Percentiles rank a stretch among this genome's conserved stretches.
Evolutionary conservation across 768 basidiomycete genomes (phyloP).

Genomic region (Tulasnella sp.): DNA sequence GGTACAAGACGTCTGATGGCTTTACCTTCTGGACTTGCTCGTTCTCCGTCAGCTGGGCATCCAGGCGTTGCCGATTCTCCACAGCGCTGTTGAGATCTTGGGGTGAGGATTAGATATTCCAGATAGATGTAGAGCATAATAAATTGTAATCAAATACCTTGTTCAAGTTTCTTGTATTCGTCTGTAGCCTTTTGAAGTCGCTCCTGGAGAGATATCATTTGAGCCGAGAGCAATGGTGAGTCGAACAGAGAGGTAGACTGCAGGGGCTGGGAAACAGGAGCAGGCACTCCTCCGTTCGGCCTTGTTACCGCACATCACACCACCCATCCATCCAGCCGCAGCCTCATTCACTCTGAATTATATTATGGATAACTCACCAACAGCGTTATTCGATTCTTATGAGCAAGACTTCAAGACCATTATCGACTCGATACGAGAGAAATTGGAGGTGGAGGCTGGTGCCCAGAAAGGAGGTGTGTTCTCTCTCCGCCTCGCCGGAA

Average conservation of each 20-base stretch:
- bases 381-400: slow-evolving; percentile 80
- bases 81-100: slow-evolving; percentile 58
- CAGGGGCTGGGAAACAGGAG: background rate
- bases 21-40: slow-evolving; percentile 80
- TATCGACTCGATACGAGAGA: slow-evolving; percentile 57
- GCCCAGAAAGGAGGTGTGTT: slow-evolving; percentile 57
- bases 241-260: too few relatives aligned
- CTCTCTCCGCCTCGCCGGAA: background rate
- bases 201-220: slow-evolving; percentile 6
- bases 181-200: slow-evolving; percentile 50
- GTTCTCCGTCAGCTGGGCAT: slow-evolving; percentile 83
- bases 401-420: slow-evolving; percentile 87
- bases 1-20: background rate
- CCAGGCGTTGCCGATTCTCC: slow-evolving; percentile 75
- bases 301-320: background rate
- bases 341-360: too few relatives aligned
- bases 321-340: too few relatives aligned
- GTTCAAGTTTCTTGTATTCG: slow-evolving; percentile 74
- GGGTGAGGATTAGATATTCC: background rate
- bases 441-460: slow-evolving; percentile 60
- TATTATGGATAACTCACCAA: slow-evolving; percentile 70
- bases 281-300: background rate
- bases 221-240: background rate
- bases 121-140: background rate
- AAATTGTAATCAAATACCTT: slow-evolving; percentile 21